phyloP scores from a whole-genome alignment of 2,329 filamentous ascomycete species.

The Furcasterigmium furcatum region DNA sequence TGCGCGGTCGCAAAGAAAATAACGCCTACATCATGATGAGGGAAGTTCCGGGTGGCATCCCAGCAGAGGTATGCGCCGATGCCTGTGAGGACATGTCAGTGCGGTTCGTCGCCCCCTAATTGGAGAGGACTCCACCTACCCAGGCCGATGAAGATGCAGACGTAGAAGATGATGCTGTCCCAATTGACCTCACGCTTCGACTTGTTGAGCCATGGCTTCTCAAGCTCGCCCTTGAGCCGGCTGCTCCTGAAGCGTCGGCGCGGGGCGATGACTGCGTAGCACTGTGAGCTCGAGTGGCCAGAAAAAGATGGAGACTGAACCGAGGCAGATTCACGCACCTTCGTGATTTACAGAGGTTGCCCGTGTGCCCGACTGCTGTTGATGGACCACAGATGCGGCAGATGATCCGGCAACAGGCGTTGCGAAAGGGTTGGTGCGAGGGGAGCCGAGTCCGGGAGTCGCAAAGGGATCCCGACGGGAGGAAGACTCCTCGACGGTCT shows the following conservation, averaged over 20 bases:
- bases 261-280: too few species aligned
- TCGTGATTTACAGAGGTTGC: too few species aligned
- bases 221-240: slow-evolving; percentile 27
- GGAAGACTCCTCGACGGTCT: too few species aligned
- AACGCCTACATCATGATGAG: not conserved
- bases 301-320: too few species aligned
- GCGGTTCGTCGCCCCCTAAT: slow-evolving; percentile 22
- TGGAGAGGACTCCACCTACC: slow-evolving; percentile 27
- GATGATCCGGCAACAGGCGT: too few species aligned
- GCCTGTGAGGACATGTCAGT: slow-evolving; percentile 8
- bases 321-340: too few species aligned
- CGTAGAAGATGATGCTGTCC: slow-evolving; percentile 30
- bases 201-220: slow-evolving; percentile 34
- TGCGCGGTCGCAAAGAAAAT: not conserved
- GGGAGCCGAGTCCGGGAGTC: too few species aligned
- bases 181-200: slow-evolving; percentile 26
- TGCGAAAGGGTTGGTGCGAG: too few species aligned
- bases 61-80: slow-evolving; percentile 1
- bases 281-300: too few species aligned
- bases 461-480: too few species aligned
- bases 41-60: slow-evolving; percentile 9
- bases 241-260: slow-evolving; percentile 24
- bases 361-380: too few species aligned
- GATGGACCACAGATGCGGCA: too few species aligned
- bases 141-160: slow-evolving; percentile 27